phyloP scores from a whole-genome alignment of 306 rosid genomes.

The Trifolium repens region DNA sequence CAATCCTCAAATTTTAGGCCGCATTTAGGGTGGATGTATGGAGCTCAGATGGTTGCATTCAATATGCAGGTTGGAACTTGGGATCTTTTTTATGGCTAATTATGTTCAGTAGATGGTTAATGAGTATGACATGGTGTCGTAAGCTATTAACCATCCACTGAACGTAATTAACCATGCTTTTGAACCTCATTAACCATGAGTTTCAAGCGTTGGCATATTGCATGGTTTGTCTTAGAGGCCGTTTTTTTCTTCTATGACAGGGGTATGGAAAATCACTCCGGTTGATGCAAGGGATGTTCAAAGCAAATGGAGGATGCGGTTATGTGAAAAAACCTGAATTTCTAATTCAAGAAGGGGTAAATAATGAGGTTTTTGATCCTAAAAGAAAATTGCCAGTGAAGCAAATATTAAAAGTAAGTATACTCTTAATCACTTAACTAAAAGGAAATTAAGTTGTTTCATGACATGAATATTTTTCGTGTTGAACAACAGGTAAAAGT shows the following conservation, averaged over 20 bases:
- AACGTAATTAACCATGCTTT: background rate
- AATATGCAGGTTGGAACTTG: conserved; percentile 90
- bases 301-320: conserved; percentile 90
- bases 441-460: conserved; percentile 30
- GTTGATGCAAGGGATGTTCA: conserved; percentile 89
- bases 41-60: conserved; percentile 97
- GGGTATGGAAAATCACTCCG: conserved; percentile 76
- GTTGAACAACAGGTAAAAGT: conserved; percentile 62
- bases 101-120: background rate
- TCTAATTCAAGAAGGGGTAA: conserved; percentile 49
- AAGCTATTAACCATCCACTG: background rate
- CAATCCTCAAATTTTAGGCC: conserved; percentile 81
- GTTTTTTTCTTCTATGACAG: conserved; percentile 43
- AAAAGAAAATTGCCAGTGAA: conserved; percentile 50
- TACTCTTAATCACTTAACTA: conserved; percentile 12
- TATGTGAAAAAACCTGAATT: conserved; percentile 79
- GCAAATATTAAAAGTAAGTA: conserved; percentile 65
- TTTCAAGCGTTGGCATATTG: too few relatives aligned
- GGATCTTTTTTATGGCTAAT: conserved; percentile 9
- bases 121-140: background rate
- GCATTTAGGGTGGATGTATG: conserved; percentile 85
- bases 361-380: conserved; percentile 74
- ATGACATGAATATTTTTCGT: conserved; percentile 15
- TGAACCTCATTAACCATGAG: too few relatives aligned
- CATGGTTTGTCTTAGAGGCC: too few relatives aligned